These are phyloP conservation scores for Moricandia moricandioides DNA, from an alignment of 345 rosid genomes.

Conservation along the genomic window DNA sequence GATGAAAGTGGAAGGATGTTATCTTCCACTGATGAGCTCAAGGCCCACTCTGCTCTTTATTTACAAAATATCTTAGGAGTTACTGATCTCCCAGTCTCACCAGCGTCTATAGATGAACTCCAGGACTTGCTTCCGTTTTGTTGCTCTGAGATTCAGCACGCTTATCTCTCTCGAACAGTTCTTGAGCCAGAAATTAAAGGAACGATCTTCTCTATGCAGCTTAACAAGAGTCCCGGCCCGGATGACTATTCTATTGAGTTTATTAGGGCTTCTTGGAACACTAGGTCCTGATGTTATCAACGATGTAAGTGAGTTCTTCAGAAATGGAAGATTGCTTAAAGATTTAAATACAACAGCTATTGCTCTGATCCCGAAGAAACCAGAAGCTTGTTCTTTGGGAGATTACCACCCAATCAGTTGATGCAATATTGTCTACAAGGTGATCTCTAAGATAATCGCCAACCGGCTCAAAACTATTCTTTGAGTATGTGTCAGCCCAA, in stretches of 20 bases:
- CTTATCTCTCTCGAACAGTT: not conserved
- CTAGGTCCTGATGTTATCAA: not conserved
- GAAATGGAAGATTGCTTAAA: not conserved
- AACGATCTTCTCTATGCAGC: not conserved
- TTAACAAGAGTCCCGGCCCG: not conserved
- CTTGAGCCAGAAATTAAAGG: not conserved
- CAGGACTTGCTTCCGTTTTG: not conserved
- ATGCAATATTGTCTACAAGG: too few relatives aligned
- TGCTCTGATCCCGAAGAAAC: not conserved
- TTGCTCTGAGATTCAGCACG: not conserved
- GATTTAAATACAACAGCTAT: not conserved
- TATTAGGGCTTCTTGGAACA: not conserved
- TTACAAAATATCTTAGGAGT: not conserved
- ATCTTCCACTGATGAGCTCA: not conserved
- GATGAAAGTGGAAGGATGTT: not conserved
- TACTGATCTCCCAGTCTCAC: not conserved
- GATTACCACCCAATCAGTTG: too few relatives aligned
- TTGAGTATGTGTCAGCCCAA: too few relatives aligned
- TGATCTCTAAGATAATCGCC: too few relatives aligned
- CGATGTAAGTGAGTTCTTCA: not conserved
- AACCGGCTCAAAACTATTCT: too few relatives aligned
- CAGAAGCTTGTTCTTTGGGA: too few relatives aligned
- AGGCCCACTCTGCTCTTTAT: not conserved
- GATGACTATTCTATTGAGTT: not conserved
- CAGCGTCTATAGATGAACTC: not conserved